Conservation (phyloP, 495 filamentous ascomycete genomes). For the Elasticomyces elasticus region DNA sequence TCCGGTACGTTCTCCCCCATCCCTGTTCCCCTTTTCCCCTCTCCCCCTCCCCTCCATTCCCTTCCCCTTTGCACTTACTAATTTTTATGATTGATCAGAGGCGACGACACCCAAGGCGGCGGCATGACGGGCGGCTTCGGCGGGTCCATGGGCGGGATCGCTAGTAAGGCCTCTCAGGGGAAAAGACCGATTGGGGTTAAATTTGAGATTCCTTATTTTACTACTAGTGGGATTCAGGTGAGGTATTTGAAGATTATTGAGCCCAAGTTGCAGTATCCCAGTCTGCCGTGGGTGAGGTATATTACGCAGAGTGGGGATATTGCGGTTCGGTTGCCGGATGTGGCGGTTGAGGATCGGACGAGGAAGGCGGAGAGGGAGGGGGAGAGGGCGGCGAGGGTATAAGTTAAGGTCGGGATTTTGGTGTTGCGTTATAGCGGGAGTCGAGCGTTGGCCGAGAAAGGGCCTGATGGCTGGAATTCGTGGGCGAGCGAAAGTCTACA, state of each 20-base stretch:
- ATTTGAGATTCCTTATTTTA: slow-evolving; percentile 99
- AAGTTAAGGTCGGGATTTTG: too few relatives aligned
- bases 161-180: slow-evolving; percentile 54
- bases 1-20: slow-evolving; percentile 55
- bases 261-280: slow-evolving; percentile 61
- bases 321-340: slow-evolving; percentile 82
- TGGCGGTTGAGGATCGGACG: slow-evolving; percentile 25
- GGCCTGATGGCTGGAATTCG: too few relatives aligned
- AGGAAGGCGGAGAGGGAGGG: too few relatives aligned
- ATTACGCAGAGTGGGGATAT: slow-evolving; percentile 97
- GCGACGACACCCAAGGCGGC: slow-evolving; percentile 90
- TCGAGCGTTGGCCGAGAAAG: too few relatives aligned
- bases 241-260: slow-evolving; percentile 99
- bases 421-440: too few relatives aligned
- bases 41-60: too few relatives aligned
- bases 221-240: slow-evolving; percentile 95
- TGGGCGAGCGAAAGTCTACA: too few relatives aligned
- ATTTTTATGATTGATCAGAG: slow-evolving; percentile 29
- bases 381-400: too few relatives aligned
- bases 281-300: slow-evolving; percentile 89
- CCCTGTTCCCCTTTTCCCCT: too few relatives aligned
- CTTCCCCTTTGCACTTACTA: too few relatives aligned
- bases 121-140: slow-evolving; percentile 96
- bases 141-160: slow-evolving; percentile 85
- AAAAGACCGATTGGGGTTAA: slow-evolving; percentile 97